A percentile compares a stretch with the other conserved stretches of the same genome.
Evolutionary conservation across 164 flowering plant genomes (phyloP).

Genomic region (Santalum album): DNA sequence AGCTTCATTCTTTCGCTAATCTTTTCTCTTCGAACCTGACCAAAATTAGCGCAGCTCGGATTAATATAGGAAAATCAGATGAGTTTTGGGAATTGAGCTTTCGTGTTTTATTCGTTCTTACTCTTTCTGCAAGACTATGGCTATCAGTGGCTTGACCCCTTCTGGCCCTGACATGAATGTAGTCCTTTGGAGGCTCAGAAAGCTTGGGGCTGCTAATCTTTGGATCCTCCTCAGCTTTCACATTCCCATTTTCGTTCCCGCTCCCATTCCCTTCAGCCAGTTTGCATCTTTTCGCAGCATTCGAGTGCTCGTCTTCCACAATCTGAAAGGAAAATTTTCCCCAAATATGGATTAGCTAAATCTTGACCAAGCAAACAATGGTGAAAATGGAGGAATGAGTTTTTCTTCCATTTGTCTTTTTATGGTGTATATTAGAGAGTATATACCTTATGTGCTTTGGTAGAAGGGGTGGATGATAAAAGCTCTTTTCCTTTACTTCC

Average conservation of each 20-base stretch:
- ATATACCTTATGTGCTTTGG: conserved; percentile 10
- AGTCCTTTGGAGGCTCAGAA: conserved; percentile 59
- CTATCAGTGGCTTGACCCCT: conserved; percentile 99
- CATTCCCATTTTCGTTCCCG: conserved; percentile 17
- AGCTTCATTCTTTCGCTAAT: conserved; percentile 2
- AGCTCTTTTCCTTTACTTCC: conserved; percentile 34
- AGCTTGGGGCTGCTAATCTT: conserved; percentile 9
- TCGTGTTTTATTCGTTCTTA: conserved; percentile 16
- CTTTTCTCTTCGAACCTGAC: neutral
- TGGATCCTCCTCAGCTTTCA: conserved; percentile 22
- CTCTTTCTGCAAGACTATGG: conserved; percentile 96
- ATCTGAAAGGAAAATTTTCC: conserved; percentile 18
- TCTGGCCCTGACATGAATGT: conserved; percentile 94
- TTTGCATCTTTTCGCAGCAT: conserved; percentile 47
- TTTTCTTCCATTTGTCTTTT: too few relatives aligned
- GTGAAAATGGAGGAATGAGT: neutral
- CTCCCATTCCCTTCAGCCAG: conserved; percentile 21
- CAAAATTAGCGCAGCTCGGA: neutral
- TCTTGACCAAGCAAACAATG: neutral
- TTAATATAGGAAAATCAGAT: too few relatives aligned
- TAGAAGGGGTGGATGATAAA: conserved; percentile 17
- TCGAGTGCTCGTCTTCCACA: conserved; percentile 27
- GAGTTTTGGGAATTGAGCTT: too few relatives aligned
- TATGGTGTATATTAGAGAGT: too few relatives aligned
- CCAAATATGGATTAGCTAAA: neutral